phyloP scores from a whole-genome alignment of 768 basidiomycete genomes.

The Sporobolomyces pararoseus region DNA sequence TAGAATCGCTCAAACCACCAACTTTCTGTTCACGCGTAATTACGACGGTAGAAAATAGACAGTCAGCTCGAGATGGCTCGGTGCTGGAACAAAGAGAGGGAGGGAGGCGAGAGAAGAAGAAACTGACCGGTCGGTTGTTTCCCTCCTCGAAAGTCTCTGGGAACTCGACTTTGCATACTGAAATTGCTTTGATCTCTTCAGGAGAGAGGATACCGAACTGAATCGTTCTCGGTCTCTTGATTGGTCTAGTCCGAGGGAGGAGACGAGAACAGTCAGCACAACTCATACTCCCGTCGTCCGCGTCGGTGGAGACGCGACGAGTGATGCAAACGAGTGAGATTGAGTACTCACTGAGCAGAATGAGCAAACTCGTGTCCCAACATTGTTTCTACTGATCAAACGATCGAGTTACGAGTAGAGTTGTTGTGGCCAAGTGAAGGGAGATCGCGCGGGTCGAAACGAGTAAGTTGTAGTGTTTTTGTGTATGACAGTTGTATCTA shows the following conservation, averaged over 20 bases:
- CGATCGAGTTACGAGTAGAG: background rate
- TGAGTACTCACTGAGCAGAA: constrained; percentile 32
- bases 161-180: constrained; percentile 96
- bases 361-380: constrained; percentile 42
- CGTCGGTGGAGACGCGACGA: too few species aligned
- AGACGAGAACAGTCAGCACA: background rate
- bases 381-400: constrained; percentile 24
- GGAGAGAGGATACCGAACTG: constrained; percentile 98
- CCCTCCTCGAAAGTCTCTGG: constrained; percentile 98
- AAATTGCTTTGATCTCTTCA: constrained; percentile 99
- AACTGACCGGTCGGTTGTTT: constrained; percentile 72
- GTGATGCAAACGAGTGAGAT: background rate
- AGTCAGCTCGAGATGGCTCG: constrained; percentile 42
- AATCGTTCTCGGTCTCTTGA: constrained; percentile 69
- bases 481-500: too few species aligned
- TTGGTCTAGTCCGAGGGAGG: constrained; percentile 21
- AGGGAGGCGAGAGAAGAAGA: background rate
- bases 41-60: too few species aligned
- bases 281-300: background rate
- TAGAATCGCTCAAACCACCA: constrained; percentile 94
- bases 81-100: too few species aligned
- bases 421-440: background rate
- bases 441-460: too few species aligned
- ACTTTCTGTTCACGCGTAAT: constrained; percentile 59
- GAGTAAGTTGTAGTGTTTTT: too few species aligned